Base-by-base conservation (phyloP, 31 red algal species). In the Asparagopsis taxiformis region DNA sequence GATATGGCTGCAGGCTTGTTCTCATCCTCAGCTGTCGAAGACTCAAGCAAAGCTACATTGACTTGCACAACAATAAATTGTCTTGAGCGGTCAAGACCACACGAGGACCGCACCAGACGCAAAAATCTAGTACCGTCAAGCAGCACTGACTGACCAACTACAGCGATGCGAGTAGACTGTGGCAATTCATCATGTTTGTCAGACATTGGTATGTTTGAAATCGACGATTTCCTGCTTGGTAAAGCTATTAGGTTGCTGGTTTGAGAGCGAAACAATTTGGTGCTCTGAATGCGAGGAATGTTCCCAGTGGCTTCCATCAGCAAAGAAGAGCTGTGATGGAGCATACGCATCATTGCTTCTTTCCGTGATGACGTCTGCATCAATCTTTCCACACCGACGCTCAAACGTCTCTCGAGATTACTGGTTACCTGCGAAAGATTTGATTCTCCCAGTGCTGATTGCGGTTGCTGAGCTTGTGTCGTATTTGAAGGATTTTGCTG, bases 301-400 rank as follows among this genome's bases (percentile, higher is more conserved):
- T 46, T 46, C 41, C 41, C 79, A 55, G 68, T 31, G 34, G 34
- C 57, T 20, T 51, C 65, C 30, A 26, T 56, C 43, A 83, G 79
- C 0, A 83, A 25, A 22, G 31, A 16, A 60, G 39, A 52, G 24
- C 63, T 41, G 13, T 75, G 62, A 16, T 85, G 34, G 36, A 68
- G 22, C 68, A 85, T 74, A 32, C 30, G 31, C 13, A 44, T 39
- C 37, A 65, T 75, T 16, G 72, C 81, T 48, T 66, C 48, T 29
- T 54, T 39, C 31, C 70, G 57, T 49, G 62, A 55, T 11, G 34
- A 56, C 29, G 57, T 58, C 11, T 75, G 52, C 30, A 68, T 72
- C 0, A 85, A 55, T 21, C 62, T 32, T 44, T 85, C 61, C 11
- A 85, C 26, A 21, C 81, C 81, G 4, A n/a, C 58, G 69, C 61